Conservation (phyloP, 1,284 basidiomycete genomes). For the Ganoderma multipileum region DNA sequence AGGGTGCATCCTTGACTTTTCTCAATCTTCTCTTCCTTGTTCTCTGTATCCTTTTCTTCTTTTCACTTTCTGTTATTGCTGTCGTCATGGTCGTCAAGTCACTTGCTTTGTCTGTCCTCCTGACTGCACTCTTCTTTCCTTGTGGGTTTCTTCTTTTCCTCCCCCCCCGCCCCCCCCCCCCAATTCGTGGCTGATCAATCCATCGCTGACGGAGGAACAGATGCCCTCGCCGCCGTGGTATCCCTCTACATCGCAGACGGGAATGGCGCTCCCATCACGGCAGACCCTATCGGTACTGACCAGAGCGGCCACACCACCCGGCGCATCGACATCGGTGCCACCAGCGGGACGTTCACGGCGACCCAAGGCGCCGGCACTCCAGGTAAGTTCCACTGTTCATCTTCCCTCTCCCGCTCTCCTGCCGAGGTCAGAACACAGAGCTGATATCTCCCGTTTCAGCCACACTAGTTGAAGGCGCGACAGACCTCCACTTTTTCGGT, state of each 20-base stretch:
- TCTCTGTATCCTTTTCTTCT: neutral
- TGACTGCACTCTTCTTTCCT: neutral
- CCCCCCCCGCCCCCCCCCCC: no score
- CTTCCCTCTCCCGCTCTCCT: no score
- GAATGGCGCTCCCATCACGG: neutral
- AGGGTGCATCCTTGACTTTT: neutral
- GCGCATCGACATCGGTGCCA: constrained; percentile 43
- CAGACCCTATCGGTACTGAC: constrained; percentile 3
- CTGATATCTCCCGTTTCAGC: constrained; percentile 24
- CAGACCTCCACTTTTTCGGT: constrained; percentile 17
- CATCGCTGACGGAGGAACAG: neutral
- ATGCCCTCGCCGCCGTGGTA: neutral
- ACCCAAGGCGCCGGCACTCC: constrained; percentile 36
- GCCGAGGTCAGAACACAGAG: no score
- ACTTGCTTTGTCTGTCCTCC: neutral
- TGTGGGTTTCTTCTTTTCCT: neutral
- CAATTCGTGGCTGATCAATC: no score
- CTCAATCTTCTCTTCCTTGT: neutral
- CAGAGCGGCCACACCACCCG: constrained; percentile 44
- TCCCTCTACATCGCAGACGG: constrained; percentile 3
- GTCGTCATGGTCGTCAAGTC: neutral
- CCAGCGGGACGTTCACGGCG: constrained; percentile 39
- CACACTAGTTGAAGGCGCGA: constrained; percentile 35
- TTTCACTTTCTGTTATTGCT: neutral
- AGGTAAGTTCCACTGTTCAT: neutral